Evolutionary conservation across 164 flowering plant species (phyloP).

Genomic region (Magnolia sinica): DNA sequence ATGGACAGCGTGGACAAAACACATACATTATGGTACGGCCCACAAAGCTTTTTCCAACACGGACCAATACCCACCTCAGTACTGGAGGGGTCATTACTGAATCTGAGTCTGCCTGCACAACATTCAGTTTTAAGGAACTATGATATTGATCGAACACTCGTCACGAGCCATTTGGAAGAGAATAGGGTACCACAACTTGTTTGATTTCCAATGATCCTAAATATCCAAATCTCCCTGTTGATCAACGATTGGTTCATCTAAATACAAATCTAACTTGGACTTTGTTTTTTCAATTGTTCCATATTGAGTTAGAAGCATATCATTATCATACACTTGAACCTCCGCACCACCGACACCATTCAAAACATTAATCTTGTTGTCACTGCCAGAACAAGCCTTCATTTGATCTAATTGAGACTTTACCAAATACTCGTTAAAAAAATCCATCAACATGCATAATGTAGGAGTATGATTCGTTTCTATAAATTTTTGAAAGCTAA

Average conservation of each 20-base stretch:
- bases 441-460: slow-evolving; percentile 60
- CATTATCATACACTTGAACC: neutral
- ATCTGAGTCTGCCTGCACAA: no score
- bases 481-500: slow-evolving; percentile 64
- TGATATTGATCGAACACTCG: slow-evolving; percentile 5
- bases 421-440: slow-evolving; percentile 11
- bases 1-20: no score
- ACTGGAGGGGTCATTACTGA: no score
- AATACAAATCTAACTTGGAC: no score
- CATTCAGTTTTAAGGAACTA: neutral
- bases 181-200: neutral
- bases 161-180: slow-evolving; percentile 11
- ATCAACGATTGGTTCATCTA: neutral
- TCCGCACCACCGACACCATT: neutral
- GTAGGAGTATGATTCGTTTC: slow-evolving; percentile 45
- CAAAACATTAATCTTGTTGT: neutral
- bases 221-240: slow-evolving; percentile 2
- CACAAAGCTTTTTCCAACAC: no score
- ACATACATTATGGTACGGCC: no score
- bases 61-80: no score
- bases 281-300: no score
- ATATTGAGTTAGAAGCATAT: no score
- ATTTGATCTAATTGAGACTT: neutral
- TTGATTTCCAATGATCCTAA: slow-evolving; percentile 1
- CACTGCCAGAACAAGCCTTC: neutral